Base-by-base conservation (phyloP, 2,329 filamentous ascomycete genomes). In the Endoconidiophora polonica region DNA sequence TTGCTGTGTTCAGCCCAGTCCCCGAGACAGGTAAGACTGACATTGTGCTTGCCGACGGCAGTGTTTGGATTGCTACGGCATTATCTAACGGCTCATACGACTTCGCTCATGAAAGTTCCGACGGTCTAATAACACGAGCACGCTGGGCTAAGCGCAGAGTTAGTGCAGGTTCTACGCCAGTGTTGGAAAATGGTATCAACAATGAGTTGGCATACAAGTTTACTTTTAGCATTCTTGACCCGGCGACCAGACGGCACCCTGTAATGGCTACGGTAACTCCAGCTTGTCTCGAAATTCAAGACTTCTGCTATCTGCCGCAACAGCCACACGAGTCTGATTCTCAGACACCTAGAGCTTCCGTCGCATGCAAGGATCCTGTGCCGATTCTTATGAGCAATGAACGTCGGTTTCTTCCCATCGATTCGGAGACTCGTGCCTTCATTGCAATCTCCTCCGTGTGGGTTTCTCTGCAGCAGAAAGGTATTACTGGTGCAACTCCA, bases 171-270 rank as follows among this genome's bases (percentile, higher is more conserved):
- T 67, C 42, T 51, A 58, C 46, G 46, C 40, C 54, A 50, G 55
- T 14, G 54, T 55, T 5, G 54, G 61, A 46, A 3, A 54, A 61
- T 3, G 56, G 58, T 1, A 56, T 62, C 2, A 54, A 59, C 1
- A 48, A 49, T 6, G 54, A 53, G 22, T 41, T 52, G 10, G 22
- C 52, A 20, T 66, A 64, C 52, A 78, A 76, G 59, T 88, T 80
- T 66, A 85, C 77, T 6, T 90, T 90, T 60, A 86, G 81, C 65
- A 76, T 86, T 54, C 79, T 90, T 57, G 76, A 83, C 56, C 76
- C 82, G 0, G 72, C 73, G 44, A 76, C 74, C 6, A 71, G 81
- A 33, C 76, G 80, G 10, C 84, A 90, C 59, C 83, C 85, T 3
- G 76, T 88, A 58, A 73, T 88, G 64, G 84, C 81, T 1, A 76